Base-by-base conservation (phyloP, 805 yeast genomes). In the Kregervanrija fluxuum region DNA sequence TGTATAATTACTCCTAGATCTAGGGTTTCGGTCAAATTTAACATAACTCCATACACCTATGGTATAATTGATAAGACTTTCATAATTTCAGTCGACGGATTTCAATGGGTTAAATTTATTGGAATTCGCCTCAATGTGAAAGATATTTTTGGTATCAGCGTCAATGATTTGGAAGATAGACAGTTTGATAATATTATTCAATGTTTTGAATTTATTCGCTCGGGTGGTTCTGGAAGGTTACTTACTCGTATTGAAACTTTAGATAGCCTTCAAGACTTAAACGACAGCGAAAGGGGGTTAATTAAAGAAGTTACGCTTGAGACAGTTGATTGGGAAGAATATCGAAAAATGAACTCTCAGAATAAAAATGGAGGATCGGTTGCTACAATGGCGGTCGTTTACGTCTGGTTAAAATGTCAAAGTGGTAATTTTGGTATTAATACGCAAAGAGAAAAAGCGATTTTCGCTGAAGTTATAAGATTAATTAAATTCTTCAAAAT, bases 111-210 rank as follows among this genome's bases (percentile, higher is more conserved):
- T 28, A 55, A 48, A 43, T 56, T 37, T 41, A 50, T 50, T 48
- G 58, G 48, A 43, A 54, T 50, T 28, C 44, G 53, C 15, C 37
- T 59, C 31, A 41, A 48, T 3, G 50, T 57, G 1, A 49, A 57
- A 15, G 55, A 63, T 5, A 48, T 61, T 12, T 54, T 68, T 12
- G 78, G 73, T 3, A 64, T 67, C 5, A 66, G 69, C 35, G 71
- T 81, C 2, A 42, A 42, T 5, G 33, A 42, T 1, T 45, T 61
- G 8, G 42, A 51, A 0, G 49, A 49, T 2, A 4, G 17, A 16
- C 66, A 61, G 42, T 58, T 42, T 37, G 46, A 46, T 2, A 59
- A 57, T 38, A 52, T 61, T 5, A 9, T 39, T 3, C 8, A 30
- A 10, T 52, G 56, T 8, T 58, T 60, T 35, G 49, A 54, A 2